Evolutionary conservation across 2,329 filamentous ascomycete species (phyloP), one percentile per base, ranked within the genome.

Genomic region (Colletotrichum noveboracense): DNA sequence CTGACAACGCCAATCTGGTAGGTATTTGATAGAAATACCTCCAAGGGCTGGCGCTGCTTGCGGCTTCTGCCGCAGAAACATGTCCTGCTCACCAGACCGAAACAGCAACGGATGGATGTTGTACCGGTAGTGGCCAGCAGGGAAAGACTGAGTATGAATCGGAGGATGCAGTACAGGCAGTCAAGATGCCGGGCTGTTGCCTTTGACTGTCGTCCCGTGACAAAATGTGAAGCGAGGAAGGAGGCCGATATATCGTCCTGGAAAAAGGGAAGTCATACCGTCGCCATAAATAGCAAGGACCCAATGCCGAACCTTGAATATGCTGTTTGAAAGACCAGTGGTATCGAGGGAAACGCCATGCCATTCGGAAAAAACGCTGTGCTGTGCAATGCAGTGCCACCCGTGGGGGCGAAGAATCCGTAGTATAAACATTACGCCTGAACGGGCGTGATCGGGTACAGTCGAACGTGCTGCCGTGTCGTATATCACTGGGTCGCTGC

Each of bases 401-500:
- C 78, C 78, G 80, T 48, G 58, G 74, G 71, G 71, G 74, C 66
- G 61, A 62, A 61, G 74, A 66, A 76, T 75, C 71, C 74, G 71
- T 70, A 74, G 56, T 74, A 76, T 76, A 76, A 76, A 76, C 71
- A 66, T 75, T 43, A 55, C 70, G 74, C 61, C 74, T 38, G 16
- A 38, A 36, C 18, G 68, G 66, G 48, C 74, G 71, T 61, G 30
- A 66, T 66, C 36, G 66, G 61, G 66, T 70, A 66, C 55, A 62
- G 32, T 70, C 30, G 62, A 75, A 67, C 77, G 80, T 78, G 72
- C 76, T 76, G 75, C 75, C 26, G 52, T 62, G 62, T 65, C 28
- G 32, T 34, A 30, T 21, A 71, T 84, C 84, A 91, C 85, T 89
- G 88, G 38, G 89, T 87, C 66, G 94, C 94, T 75, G 94, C 93